Base-by-base conservation (phyloP, 2,329 filamentous ascomycete species). In the Periconia sp. region DNA sequence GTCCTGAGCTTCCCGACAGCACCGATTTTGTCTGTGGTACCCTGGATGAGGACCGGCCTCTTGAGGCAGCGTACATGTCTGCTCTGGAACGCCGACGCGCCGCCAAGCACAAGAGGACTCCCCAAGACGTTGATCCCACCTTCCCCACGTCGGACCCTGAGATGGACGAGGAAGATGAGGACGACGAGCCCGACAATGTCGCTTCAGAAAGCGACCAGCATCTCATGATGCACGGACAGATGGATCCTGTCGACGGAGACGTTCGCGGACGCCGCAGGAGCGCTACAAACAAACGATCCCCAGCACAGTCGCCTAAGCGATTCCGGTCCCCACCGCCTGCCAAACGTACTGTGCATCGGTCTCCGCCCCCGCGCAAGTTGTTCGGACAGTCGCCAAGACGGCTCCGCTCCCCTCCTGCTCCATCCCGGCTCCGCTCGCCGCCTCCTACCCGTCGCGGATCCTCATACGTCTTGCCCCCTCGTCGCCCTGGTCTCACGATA, bases 1-100 rank as follows among this genome's bases (percentile, higher is more conserved):
- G 87, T 1, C 89, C 89, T 2, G 90, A 96, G 64, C 78, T 99
- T 9, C 94, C 94, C 1, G 94, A 99, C 69, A 96, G 92, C 71
- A 97, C 94, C 11, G 94, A 99, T 69, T 99, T 99, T 56, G 94
- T 99, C n/a, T 97, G 94, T 63, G 94, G 94, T 45, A 99, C 94
- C 1, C 78, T 99, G 15, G 94, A 99, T 55, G 94, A 99, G 70
- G 94, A 99, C 63, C 85, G 90, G 31, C 90, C 91, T 3, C 74
- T 97, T n/a, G 94, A 99, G 67, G 90, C 92, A 56, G 92, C 90
- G 1, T 99, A 96, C 68, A 81, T 95, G 42, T 88, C 89, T 2
- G 90, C 88, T 59, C 80, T 95, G 44, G 88, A 92, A 61, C 85
- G 89, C 41, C 86, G 88, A 54, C 87, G 91, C 57, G 86, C 86